phyloP scores from a whole-genome alignment of 164 flowering plant species.

The Pachysandra terminalis region DNA sequence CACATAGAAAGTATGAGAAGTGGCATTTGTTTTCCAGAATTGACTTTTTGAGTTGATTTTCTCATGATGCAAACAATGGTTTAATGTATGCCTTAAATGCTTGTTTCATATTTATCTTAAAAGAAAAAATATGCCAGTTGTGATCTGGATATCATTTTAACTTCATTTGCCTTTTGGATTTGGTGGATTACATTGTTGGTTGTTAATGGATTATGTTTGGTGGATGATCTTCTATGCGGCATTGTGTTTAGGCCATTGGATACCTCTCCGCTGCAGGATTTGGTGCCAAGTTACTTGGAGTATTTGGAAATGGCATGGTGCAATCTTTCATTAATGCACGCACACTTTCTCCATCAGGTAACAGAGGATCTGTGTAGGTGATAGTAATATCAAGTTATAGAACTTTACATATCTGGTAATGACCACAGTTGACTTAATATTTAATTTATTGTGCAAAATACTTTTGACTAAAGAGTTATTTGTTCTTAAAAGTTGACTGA shows the following conservation, averaged over 20 bases:
- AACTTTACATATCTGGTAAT: too few relatives aligned
- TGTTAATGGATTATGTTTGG: neutral
- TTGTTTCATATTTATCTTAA: neutral
- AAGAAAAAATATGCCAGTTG: too few relatives aligned
- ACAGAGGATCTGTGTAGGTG: neutral
- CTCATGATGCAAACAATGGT: neutral
- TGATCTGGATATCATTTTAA: neutral
- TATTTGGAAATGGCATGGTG: slow-evolving; percentile 98
- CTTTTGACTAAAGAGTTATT: too few relatives aligned
- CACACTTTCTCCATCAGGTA: slow-evolving; percentile 77
- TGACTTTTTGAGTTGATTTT: neutral
- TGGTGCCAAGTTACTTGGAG: slow-evolving; percentile 92
- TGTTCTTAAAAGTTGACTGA: too few relatives aligned
- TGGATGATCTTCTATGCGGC: neutral
- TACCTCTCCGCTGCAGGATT: slow-evolving; percentile 98
- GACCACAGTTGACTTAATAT: too few relatives aligned
- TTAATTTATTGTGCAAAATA: too few relatives aligned
- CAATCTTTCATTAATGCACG: slow-evolving; percentile 94
- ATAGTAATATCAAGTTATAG: too few relatives aligned
- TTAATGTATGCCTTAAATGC: too few relatives aligned
- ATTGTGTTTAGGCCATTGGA: slow-evolving; percentile 62
- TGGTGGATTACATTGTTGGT: too few relatives aligned
- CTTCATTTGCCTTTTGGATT: neutral
- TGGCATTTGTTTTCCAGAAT: neutral
- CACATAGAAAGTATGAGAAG: neutral